Evolutionary conservation across 2,329 filamentous ascomycete species (phyloP).

Genomic region (Exophiala spinifera): DNA sequence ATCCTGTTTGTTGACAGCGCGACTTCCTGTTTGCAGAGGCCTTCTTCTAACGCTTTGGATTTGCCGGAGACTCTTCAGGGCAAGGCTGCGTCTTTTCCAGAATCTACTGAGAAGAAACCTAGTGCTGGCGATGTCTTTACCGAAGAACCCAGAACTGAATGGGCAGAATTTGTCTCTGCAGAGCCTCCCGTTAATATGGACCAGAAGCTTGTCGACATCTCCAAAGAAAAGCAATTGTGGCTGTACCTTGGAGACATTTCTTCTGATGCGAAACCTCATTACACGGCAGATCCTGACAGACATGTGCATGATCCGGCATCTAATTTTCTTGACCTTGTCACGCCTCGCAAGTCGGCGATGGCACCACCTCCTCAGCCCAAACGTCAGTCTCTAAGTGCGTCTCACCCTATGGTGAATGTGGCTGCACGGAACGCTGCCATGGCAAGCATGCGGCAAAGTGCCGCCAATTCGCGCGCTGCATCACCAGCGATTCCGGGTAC

Average conservation of each 20-base stretch:
- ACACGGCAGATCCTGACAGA: constrained; percentile 70
- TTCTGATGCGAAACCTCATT: constrained; percentile 86
- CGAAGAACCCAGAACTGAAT: constrained; percentile 50
- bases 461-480: background rate
- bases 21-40: constrained; percentile 46
- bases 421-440: constrained; percentile 24
- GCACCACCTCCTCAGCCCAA: constrained; percentile 30
- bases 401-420: constrained; percentile 22
- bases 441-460: constrained; percentile 17
- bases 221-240: constrained; percentile 75
- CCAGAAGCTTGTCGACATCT: constrained; percentile 68
- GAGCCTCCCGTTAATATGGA: constrained; percentile 56
- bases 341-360: constrained; percentile 30
- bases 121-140: constrained; percentile 34
- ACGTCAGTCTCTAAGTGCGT: constrained; percentile 27
- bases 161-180: constrained; percentile 74
- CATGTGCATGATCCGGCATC: constrained; percentile 46
- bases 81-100: constrained; percentile 36
- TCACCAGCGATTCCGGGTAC: constrained; percentile 15
- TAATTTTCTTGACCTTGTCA: constrained; percentile 50
- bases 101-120: constrained; percentile 32
- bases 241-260: constrained; percentile 82
- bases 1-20: constrained; percentile 49
- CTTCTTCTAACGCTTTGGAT: constrained; percentile 44
- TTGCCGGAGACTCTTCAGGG: constrained; percentile 48